Percentiles rank a stretch among this genome's conserved stretches.
These are phyloP conservation scores for Styphnolobium japonicum DNA, from an alignment of 306 rosid genomes.

Conservation along the genomic window DNA sequence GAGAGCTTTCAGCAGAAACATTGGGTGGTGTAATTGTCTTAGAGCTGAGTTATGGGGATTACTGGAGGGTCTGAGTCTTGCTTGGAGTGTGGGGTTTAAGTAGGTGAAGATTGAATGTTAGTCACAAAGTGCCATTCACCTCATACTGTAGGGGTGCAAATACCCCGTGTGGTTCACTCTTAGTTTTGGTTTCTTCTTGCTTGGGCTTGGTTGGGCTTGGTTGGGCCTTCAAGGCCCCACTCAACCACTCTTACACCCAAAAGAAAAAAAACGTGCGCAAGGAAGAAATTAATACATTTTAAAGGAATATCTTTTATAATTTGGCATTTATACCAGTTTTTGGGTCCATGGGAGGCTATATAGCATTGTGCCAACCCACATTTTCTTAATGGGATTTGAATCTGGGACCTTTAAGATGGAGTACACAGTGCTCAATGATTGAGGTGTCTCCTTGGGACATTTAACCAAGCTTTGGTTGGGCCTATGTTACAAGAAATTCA, in stretches of 20 bases:
- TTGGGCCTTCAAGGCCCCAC: no score
- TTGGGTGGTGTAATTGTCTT: no score
- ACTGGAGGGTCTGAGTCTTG: not conserved
- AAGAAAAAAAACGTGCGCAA: not conserved
- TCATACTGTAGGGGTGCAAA: not conserved
- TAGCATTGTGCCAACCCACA: no score
- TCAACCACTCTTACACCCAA: not conserved
- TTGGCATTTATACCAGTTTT: not conserved
- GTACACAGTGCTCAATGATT: not conserved
- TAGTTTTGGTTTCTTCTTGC: not conserved
- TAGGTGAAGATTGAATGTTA: not conserved
- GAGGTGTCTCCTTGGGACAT: not conserved
- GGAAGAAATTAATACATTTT: not conserved
- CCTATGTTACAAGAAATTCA: not conserved
- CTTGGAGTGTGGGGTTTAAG: not conserved
- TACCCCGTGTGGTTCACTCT: not conserved
- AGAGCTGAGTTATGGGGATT: no score
- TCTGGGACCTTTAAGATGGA: not conserved
- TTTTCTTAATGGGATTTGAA: no score
- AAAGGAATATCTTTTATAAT: not conserved
- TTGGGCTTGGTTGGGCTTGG: no score
- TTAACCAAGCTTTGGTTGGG: not conserved
- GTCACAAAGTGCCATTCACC: not conserved
- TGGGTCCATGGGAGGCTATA: no score
- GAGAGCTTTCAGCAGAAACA: no score